phyloP scores from a whole-genome alignment of 2,329 filamentous ascomycete genomes.

The Exophiala lecanii-corni region DNA sequence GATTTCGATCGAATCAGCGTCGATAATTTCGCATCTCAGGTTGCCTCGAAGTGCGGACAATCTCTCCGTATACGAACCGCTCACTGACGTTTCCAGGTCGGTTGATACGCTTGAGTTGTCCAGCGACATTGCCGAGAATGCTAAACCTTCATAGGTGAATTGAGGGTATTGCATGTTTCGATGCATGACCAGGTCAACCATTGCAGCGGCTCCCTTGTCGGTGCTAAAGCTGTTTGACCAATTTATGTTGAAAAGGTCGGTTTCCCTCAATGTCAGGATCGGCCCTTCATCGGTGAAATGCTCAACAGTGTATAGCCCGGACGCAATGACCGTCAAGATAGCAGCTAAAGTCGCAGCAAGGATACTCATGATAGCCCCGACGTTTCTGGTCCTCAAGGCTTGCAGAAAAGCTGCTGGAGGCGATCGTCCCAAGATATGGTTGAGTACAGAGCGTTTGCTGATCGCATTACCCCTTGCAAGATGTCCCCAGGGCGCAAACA shows the following conservation, averaged over 20 bases:
- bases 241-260: slow-evolving; percentile 29
- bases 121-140: slow-evolving; percentile 22
- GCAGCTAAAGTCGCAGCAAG: slow-evolving; percentile 23
- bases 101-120: slow-evolving; percentile 12
- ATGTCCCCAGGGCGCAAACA: slow-evolving; percentile 24
- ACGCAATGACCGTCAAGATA: slow-evolving; percentile 28
- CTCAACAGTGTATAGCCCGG: slow-evolving; percentile 31
- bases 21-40: slow-evolving; percentile 20
- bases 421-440: slow-evolving; percentile 20
- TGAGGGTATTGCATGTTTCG: slow-evolving; percentile 21
- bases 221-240: slow-evolving; percentile 19
- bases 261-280: slow-evolving; percentile 27
- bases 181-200: slow-evolving; percentile 23
- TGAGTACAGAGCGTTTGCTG: slow-evolving; percentile 20
- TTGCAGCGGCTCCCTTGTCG: slow-evolving; percentile 23
- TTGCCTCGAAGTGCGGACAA: slow-evolving; percentile 20
- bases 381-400: slow-evolving; percentile 19
- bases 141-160: slow-evolving; percentile 23
- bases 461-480: slow-evolving; percentile 19
- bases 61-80: slow-evolving; percentile 10
- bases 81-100: slow-evolving; percentile 9
- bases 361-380: slow-evolving; percentile 25
- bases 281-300: slow-evolving; percentile 23
- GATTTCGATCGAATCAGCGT: slow-evolving; percentile 10
- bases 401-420: slow-evolving; percentile 20